These are phyloP conservation scores for Paecilomyces dactylethromorphus DNA, from an alignment of 2,329 filamentous ascomycete species.

Conservation along the genomic window DNA sequence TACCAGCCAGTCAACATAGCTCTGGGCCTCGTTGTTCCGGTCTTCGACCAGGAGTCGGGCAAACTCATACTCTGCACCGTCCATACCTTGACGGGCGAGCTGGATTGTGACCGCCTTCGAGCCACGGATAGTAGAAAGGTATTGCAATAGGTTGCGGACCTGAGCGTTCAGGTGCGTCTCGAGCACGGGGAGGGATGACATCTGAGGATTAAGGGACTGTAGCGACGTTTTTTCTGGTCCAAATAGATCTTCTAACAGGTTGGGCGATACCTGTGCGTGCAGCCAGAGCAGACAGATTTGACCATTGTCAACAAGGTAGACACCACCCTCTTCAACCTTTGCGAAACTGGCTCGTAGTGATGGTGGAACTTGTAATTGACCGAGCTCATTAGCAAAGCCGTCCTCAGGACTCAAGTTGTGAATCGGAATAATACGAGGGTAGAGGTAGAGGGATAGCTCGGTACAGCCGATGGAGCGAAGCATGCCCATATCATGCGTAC, in stretches of 20 bases:
- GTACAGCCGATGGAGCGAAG: constrained; percentile 78
- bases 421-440: constrained; percentile 85
- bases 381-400: constrained; percentile 88
- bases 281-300: constrained; percentile 90
- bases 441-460: constrained; percentile 86
- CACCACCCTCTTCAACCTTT: constrained; percentile 84
- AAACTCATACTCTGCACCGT: constrained; percentile 96
- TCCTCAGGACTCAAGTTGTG: constrained; percentile 84
- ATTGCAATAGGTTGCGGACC: constrained; percentile 87
- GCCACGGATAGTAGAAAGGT: constrained; percentile 70
- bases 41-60: constrained; percentile 87
- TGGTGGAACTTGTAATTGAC: constrained; percentile 78
- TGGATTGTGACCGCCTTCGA: constrained; percentile 86
- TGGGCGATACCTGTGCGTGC: constrained; percentile 85
- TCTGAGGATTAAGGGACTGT: constrained; percentile 73
- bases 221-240: constrained; percentile 67
- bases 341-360: constrained; percentile 76
- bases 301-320: constrained; percentile 91
- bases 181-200: constrained; percentile 71
- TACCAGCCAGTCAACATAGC: constrained; percentile 97
- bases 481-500: constrained; percentile 86
- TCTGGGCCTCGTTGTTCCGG: constrained; percentile 94
- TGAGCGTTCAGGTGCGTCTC: constrained; percentile 92
- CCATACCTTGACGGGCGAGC: constrained; percentile 82
- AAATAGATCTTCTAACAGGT: constrained; percentile 84